Evolutionary conservation across 2,329 filamentous ascomycete genomes (phyloP).

Genomic region (Colletotrichum sp.): DNA sequence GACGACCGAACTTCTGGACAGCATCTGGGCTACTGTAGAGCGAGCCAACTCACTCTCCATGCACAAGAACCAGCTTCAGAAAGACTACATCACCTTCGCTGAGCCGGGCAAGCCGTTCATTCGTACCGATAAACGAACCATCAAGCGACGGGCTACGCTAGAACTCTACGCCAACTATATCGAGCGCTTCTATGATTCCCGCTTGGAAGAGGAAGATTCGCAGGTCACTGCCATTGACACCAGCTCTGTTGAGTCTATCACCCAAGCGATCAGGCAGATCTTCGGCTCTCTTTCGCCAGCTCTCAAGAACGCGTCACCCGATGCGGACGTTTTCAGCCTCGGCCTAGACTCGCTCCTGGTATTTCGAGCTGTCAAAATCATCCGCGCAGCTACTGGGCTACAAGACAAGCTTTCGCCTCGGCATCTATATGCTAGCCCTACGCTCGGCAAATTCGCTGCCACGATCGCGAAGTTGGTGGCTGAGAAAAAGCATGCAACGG

Average conservation of each 20-base stretch:
- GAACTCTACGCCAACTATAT: not conserved
- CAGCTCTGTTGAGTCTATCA: not conserved
- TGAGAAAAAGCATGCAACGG: not conserved
- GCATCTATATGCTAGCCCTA: not conserved
- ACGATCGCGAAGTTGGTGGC: not conserved
- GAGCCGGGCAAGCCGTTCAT: not conserved
- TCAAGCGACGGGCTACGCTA: not conserved
- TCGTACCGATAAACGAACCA: not conserved
- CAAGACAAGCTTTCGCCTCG: not conserved
- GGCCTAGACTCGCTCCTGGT: not conserved
- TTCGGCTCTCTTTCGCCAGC: not conserved
- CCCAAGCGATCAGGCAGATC: not conserved
- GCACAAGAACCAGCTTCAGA: not conserved
- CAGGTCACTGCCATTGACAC: accelerated
- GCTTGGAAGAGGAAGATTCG: not conserved
- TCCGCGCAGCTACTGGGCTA: not conserved
- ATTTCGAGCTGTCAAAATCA: not conserved
- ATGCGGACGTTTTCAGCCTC: not conserved
- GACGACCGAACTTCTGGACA: not conserved
- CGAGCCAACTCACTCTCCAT: not conserved
- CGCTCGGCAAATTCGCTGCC: not conserved
- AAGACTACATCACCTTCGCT: not conserved
- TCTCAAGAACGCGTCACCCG: not conserved
- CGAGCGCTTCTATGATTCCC: not conserved
- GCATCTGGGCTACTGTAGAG: not conserved